A percentile compares a stretch with the other conserved stretches of the same genome.
These are phyloP conservation scores for Kodamaea fukazawae DNA, from an alignment of 805 yeast genomes.

Conservation along the genomic window DNA sequence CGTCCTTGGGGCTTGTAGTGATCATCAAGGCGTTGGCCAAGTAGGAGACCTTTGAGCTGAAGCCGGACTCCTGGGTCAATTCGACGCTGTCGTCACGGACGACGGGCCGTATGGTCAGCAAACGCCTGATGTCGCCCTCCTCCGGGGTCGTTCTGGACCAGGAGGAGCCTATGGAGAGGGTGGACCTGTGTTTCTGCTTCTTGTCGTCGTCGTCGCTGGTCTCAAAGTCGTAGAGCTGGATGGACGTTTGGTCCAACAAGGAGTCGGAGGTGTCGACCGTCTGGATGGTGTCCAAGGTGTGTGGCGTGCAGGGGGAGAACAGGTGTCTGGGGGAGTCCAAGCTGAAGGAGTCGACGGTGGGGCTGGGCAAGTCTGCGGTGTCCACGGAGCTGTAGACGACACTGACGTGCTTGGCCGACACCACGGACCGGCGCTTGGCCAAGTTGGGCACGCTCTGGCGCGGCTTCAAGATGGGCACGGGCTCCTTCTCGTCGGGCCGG, in stretches of 20 bases:
- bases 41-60: constrained; percentile 14
- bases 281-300: constrained; percentile 14
- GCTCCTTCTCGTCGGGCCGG: constrained; percentile 4
- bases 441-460: constrained; percentile 25
- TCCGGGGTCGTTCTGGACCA: constrained; percentile 2
- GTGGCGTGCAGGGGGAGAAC: too few species aligned
- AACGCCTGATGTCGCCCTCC: constrained; percentile 1
- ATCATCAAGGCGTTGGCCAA: constrained; percentile 22
- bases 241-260: constrained; percentile 18
- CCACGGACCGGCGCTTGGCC: constrained; percentile 4
- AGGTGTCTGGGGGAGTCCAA: constrained; percentile 5
- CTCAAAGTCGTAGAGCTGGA: constrained; percentile 18
- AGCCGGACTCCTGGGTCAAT: constrained; percentile 1
- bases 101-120: background rate
- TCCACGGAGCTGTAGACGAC: constrained; percentile 3
- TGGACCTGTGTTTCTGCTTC: constrained; percentile 2
- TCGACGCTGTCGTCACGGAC: constrained; percentile 5
- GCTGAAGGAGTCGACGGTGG: constrained; percentile 11
- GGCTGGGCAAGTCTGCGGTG: constrained; percentile 2
- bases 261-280: constrained; percentile 18
- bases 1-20: constrained; percentile 6
- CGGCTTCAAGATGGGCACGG: constrained; percentile 14
- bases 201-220: constrained; percentile 8
- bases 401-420: background rate
- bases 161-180: constrained; percentile 1